Evolutionary conservation across 805 yeast species (phyloP), one percentile per base, ranked within the genome.

Genomic region (Ogataea chonburiensis): DNA sequence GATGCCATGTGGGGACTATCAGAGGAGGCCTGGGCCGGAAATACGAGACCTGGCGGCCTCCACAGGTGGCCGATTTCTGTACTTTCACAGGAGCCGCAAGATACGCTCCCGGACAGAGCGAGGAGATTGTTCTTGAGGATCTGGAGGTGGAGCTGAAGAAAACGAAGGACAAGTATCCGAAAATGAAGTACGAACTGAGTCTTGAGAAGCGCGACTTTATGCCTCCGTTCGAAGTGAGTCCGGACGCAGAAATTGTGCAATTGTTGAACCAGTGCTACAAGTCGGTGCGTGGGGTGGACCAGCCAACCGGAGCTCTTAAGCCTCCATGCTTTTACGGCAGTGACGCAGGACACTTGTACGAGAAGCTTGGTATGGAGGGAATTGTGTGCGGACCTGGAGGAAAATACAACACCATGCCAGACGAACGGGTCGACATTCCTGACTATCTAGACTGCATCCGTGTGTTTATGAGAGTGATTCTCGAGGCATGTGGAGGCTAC

Each of bases 81-180:
- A 56, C 61, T n/a, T 45, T 56, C 24, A 53, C 54, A n/a, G 55
- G 58, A 2, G 60, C 60, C 12, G 60, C 60, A 5, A 33, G 61
- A 26, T 56, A 51, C 37, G 61, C 61, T n/a, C 61, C 60, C 3
- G 61, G 60, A 1, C 61, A 56, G 31, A 42, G 12, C 30, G 54
- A 47, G 17, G 34, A 45, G 5, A 50, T 51, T 6, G 61, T 56
- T 3, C 19, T 52, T 9, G 46, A 41, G 21, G 61, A 55, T 35
- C 41, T 56, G 12, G 47, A 42, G 12, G 34, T 36, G 15, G 58
- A 55, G 34, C 43, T 56, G 25, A 49, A 52, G 24, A 46, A 49
- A 35, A 49, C 56, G 5, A 42, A 49, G 33, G 33, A 40, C 34
- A 45, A 40, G 16, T 51, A 16, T 21, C 56, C 56, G n/a, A 51